phyloP scores from a whole-genome alignment of 2,329 filamentous ascomycete species.

The Magnaporthiopsis incrustans region DNA sequence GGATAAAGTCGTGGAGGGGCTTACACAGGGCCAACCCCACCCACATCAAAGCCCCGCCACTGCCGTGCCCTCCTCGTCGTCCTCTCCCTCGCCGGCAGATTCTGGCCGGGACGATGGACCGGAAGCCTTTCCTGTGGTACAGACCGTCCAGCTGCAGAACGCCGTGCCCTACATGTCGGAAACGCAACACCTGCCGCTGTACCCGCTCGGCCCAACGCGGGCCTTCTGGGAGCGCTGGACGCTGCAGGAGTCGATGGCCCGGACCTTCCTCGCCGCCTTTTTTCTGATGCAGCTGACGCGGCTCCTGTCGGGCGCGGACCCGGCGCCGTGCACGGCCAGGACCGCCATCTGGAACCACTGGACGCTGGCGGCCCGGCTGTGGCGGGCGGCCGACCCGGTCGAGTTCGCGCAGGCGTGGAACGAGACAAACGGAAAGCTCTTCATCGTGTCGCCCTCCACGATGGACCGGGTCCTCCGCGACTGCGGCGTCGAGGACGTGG shows the following conservation, averaged over 20 bases:
- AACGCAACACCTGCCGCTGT: constrained; percentile 18
- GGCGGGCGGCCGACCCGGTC: constrained; percentile 26
- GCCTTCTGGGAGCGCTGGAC: constrained; percentile 44
- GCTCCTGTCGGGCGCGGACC: constrained; percentile 21
- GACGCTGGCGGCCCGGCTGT: constrained; percentile 30
- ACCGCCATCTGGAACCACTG: constrained; percentile 26
- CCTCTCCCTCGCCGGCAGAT: not conserved
- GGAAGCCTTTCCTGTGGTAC: not conserved
- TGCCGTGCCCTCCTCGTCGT: not conserved
- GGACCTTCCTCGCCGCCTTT: constrained; percentile 40
- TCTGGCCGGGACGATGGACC: not conserved
- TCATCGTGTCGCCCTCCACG: constrained; percentile 23
- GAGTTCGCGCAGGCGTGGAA: constrained; percentile 31
- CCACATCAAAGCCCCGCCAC: not conserved
- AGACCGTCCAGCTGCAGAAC: not conserved
- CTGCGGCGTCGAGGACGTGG: constrained; percentile 13
- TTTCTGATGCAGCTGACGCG: constrained; percentile 34
- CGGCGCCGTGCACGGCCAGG: constrained; percentile 21
- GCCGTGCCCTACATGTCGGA: constrained; percentile 6
- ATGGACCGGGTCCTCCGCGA: constrained; percentile 10
- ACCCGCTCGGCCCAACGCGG: constrained; percentile 30
- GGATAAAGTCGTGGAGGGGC: constrained; percentile 16
- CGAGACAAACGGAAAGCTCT: constrained; percentile 21
- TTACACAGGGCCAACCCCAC: not conserved
- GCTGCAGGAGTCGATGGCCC: constrained; percentile 43